Conservation (phyloP, 1,139 yeast genomes). For the Geotrichum fermentans region DNA sequence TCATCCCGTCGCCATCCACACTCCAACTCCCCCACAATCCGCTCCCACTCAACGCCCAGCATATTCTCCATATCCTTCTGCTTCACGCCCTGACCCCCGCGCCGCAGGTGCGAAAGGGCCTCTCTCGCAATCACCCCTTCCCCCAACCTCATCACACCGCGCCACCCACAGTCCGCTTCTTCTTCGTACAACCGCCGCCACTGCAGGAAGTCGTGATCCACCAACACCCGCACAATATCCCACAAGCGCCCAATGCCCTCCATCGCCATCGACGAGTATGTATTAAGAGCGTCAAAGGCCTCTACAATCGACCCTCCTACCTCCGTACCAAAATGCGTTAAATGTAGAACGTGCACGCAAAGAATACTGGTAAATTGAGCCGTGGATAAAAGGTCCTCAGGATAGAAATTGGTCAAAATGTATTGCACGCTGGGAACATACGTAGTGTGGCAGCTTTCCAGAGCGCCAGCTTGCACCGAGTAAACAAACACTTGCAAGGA, state of each 20-base stretch:
- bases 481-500: conserved; percentile 8
- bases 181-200: conserved; percentile 13
- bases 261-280: background rate
- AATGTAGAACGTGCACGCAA: conserved; percentile 12
- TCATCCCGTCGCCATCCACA: conserved; percentile 9
- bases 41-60: conserved; percentile 7
- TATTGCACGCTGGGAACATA: conserved; percentile 8
- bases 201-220: conserved; percentile 12
- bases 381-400: conserved; percentile 4
- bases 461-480: conserved; percentile 7
- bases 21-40: background rate
- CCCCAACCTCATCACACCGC: conserved; percentile 10
- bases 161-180: conserved; percentile 8
- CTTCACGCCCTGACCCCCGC: background rate
- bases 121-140: conserved; percentile 9
- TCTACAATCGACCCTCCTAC: no score
- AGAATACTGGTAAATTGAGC: conserved; percentile 2
- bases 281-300: conserved; percentile 11
- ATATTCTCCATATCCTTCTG: background rate
- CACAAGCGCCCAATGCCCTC: conserved; percentile 1
- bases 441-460: conserved; percentile 6
- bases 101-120: background rate
- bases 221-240: conserved; percentile 12
- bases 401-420: background rate
- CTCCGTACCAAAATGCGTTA: conserved; percentile 6